Percentiles rank a stretch among this genome's conserved stretches.
Evolutionary conservation across 2,329 filamentous ascomycete species (phyloP).

Genomic region (Colletotrichum trifolii): DNA sequence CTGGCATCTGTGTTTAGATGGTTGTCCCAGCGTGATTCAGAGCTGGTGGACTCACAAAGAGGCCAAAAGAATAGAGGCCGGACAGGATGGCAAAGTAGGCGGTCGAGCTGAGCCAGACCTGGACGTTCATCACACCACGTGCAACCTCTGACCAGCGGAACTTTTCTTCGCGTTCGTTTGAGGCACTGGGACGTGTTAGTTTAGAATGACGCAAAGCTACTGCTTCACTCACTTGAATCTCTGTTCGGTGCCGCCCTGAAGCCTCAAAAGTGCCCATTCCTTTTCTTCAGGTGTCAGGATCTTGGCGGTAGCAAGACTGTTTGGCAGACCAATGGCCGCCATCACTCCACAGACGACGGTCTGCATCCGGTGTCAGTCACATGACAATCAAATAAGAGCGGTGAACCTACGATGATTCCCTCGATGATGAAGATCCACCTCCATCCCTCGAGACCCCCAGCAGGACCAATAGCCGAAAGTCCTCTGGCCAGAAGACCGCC

Average conservation of each 20-base stretch:
- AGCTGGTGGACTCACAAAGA: slow-evolving; percentile 61
- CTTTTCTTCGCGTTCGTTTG: slow-evolving; percentile 52
- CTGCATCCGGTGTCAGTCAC: slow-evolving; percentile 44
- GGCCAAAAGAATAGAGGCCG: slow-evolving; percentile 71
- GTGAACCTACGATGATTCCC: slow-evolving; percentile 58
- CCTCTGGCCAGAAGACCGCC: slow-evolving; percentile 72
- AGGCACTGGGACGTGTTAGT: slow-evolving; percentile 29
- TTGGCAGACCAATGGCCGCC: slow-evolving; percentile 66
- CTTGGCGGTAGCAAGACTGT: slow-evolving; percentile 61
- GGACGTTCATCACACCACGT: slow-evolving; percentile 68
- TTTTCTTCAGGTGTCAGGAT: slow-evolving; percentile 66
- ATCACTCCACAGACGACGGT: slow-evolving; percentile 64
- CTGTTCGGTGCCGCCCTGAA: slow-evolving; percentile 51
- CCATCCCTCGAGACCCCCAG: slow-evolving; percentile 66
- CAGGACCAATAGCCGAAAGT: slow-evolving; percentile 67
- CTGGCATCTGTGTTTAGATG: slow-evolving; percentile 43
- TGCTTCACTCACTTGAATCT: slow-evolving; percentile 42
- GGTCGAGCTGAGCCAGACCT: slow-evolving; percentile 71
- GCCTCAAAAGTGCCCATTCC: slow-evolving; percentile 56
- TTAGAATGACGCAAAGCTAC: neutral
- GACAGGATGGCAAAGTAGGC: slow-evolving; percentile 71
- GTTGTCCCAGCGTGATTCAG: neutral
- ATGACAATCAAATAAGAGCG: neutral
- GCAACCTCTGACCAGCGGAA: slow-evolving; percentile 72
- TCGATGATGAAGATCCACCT: slow-evolving; percentile 73